A percentile compares a stretch with the other conserved stretches of the same genome.
Conservation (phyloP, 768 basidiomycete genomes). For the Termitomyces sp. region DNA sequence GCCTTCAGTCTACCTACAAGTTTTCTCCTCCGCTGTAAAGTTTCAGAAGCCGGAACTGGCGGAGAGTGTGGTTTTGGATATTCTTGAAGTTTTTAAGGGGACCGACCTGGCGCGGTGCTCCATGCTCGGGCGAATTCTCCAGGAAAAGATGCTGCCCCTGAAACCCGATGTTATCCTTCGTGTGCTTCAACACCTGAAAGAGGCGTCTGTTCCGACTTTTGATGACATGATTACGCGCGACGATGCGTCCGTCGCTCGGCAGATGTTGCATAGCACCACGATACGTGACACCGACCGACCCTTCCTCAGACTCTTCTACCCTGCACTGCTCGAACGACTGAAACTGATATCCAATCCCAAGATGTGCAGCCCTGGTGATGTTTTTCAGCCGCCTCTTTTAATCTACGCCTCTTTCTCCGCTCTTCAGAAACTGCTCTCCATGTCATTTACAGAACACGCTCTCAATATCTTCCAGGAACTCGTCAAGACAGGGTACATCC, state of each 20-base stretch:
- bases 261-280: constrained; percentile 13
- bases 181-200: constrained; percentile 14
- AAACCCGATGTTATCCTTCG: constrained; percentile 9
- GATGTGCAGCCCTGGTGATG: constrained; percentile 23
- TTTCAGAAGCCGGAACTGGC: constrained; percentile 1
- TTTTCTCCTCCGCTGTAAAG: constrained; percentile 4
- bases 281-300: constrained; percentile 15
- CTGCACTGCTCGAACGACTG: constrained; percentile 22
- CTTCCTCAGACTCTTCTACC: constrained; percentile 22
- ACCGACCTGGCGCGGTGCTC: neutral
- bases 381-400: constrained; percentile 31
- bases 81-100: constrained; percentile 15
- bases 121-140: constrained; percentile 10
- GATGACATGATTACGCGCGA: neutral
- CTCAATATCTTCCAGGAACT: constrained; percentile 46
- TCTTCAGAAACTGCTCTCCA: constrained; percentile 34
- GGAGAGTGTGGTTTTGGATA: constrained; percentile 19
- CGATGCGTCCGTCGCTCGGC: constrained; percentile 11
- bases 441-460: constrained; percentile 29
- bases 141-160: constrained; percentile 6
- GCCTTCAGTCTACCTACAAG: constrained; percentile 5
- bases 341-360: constrained; percentile 17
- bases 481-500: constrained; percentile 37
- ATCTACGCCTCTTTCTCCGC: constrained; percentile 37
- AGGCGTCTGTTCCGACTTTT: constrained; percentile 4